Conservation (phyloP, 495 filamentous ascomycete genomes). For the Lasiosphaeria hispida region DNA sequence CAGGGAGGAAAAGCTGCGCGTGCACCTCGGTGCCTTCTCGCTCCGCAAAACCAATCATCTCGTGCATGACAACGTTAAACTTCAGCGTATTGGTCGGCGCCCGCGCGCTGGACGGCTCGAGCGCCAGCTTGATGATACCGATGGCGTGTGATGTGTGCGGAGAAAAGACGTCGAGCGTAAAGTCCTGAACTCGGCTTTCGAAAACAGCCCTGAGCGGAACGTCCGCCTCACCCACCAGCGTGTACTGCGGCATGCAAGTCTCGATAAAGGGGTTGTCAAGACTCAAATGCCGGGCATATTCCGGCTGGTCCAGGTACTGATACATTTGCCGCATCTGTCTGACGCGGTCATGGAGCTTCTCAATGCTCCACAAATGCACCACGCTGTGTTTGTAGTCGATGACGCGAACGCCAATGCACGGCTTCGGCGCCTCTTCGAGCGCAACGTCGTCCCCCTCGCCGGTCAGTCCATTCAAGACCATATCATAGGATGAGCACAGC, state of each 20-base stretch:
- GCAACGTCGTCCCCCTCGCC: conserved; percentile 78
- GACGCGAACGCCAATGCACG: conserved; percentile 86
- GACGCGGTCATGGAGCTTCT: conserved; percentile 85
- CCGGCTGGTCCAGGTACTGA: conserved; percentile 91
- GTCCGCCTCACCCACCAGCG: conserved; percentile 89
- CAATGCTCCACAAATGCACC: conserved; percentile 89
- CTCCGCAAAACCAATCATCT: conserved; percentile 94
- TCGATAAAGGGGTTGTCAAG: conserved; percentile 86
- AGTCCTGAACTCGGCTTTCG: conserved; percentile 92
- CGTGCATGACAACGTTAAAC: conserved; percentile 98
- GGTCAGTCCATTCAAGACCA: conserved; percentile 90
- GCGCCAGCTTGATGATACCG: conserved; percentile 82
- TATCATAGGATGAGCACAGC: conserved; percentile 90
- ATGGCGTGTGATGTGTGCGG: conserved; percentile 89
- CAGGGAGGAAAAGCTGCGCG: conserved; percentile 91
- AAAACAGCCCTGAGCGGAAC: conserved; percentile 93
- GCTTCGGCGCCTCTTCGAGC: conserved; percentile 79
- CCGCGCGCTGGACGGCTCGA: conserved; percentile 92
- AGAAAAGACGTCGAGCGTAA: conserved; percentile 81
- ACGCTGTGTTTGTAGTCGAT: conserved; percentile 87
- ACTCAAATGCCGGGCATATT: conserved; percentile 81
- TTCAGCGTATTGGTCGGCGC: conserved; percentile 90
- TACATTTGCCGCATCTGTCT: conserved; percentile 93
- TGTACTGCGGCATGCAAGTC: conserved; percentile 84
- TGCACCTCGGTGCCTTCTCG: conserved; percentile 94